A percentile compares a stretch with the other conserved stretches of the same genome.
Conservation (phyloP, 768 basidiomycete genomes). For the Stropharia rugosoannulata region DNA sequence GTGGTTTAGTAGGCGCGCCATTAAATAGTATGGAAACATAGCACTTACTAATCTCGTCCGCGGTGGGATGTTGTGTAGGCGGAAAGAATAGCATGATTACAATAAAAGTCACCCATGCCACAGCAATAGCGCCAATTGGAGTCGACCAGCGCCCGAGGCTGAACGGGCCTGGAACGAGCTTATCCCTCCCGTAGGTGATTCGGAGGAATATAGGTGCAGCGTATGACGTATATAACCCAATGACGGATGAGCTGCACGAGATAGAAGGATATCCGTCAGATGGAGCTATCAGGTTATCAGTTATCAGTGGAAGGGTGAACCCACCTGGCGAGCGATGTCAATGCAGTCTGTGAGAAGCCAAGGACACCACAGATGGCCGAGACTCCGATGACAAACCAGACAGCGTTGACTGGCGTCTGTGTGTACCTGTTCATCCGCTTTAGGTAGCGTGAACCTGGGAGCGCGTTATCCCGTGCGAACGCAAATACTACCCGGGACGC, state of each 20-base stretch:
- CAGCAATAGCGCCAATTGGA: conserved; percentile 59
- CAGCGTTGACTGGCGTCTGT: conserved; percentile 72
- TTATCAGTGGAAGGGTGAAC: not conserved
- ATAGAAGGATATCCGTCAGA: conserved; percentile 1
- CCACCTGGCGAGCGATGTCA: conserved; percentile 68
- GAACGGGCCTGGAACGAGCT: conserved; percentile 59
- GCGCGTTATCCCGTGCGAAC: conserved; percentile 71
- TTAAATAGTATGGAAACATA: not conserved
- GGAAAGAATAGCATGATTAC: conserved; percentile 61
- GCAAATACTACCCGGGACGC: conserved; percentile 77
- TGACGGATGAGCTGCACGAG: conserved; percentile 56
- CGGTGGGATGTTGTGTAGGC: conserved; percentile 33
- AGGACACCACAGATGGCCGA: conserved; percentile 60
- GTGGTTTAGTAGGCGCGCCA: not conserved
- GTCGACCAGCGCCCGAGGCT: conserved; percentile 58
- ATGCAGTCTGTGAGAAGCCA: conserved; percentile 62
- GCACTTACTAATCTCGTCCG: conserved; percentile 57
- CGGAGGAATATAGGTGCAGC: conserved; percentile 68
- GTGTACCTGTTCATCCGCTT: conserved; percentile 58
- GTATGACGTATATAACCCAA: conserved; percentile 70
- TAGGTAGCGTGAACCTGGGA: conserved; percentile 73
- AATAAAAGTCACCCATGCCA: conserved; percentile 67
- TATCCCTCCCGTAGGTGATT: conserved; percentile 65
- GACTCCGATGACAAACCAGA: conserved; percentile 66
- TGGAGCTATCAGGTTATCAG: not conserved